Evolutionary conservation across 805 yeast genomes (phyloP).

Genomic region (Cyberlindnera maclurae): DNA sequence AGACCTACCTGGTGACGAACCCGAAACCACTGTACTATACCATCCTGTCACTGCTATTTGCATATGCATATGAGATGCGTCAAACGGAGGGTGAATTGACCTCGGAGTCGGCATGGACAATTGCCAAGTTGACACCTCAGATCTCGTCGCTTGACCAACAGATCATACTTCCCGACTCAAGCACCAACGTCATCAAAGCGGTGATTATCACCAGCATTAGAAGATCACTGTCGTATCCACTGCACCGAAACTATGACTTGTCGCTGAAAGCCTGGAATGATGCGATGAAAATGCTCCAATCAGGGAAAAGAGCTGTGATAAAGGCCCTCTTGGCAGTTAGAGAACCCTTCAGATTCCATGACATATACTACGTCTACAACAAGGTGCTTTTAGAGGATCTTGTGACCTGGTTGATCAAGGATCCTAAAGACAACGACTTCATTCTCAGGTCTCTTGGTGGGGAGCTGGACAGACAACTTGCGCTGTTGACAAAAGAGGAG

Average conservation of each 20-base stretch:
- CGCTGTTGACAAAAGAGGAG: conserved; percentile 33
- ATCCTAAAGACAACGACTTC: conserved; percentile 48
- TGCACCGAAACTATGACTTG: conserved; percentile 65
- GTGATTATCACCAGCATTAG: conserved; percentile 56
- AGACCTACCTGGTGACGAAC: conserved; percentile 48
- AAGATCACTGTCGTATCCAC: conserved; percentile 73
- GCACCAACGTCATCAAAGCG: conserved; percentile 35
- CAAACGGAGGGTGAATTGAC: conserved; percentile 66
- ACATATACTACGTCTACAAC: conserved; percentile 78
- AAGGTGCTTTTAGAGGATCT: conserved; percentile 71
- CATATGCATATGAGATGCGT: conserved; percentile 67
- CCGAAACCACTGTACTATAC: conserved; percentile 54
- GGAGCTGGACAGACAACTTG: conserved; percentile 44
- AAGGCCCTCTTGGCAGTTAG: conserved; percentile 52
- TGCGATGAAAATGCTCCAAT: conserved; percentile 52
- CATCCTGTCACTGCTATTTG: conserved; percentile 60
- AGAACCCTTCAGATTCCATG: conserved; percentile 76
- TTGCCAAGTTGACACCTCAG: conserved; percentile 83
- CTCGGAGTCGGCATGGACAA: conserved; percentile 89
- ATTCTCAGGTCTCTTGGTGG: conserved; percentile 58
- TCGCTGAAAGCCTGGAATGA: conserved; percentile 66
- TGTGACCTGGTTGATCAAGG: conserved; percentile 63
- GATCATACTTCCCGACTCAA: conserved; percentile 29
- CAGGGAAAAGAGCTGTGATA: conserved; percentile 63
- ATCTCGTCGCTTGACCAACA: conserved; percentile 63